Evolutionary conservation across 2,329 filamentous ascomycete genomes (phyloP).

Genomic region (Monosporascus sp.): DNA sequence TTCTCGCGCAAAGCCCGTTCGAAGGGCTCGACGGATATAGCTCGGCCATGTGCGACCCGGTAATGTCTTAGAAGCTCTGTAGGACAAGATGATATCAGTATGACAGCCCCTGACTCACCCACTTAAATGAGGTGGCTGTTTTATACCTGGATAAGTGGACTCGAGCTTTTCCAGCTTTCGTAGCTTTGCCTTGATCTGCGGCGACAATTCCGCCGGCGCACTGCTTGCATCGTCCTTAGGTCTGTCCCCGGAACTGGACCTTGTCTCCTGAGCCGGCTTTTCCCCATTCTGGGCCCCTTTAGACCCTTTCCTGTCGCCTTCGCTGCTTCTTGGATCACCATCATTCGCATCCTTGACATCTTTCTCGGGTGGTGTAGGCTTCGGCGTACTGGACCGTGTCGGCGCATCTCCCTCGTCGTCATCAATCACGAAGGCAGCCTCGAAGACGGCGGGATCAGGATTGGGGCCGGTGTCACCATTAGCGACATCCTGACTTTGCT

Average conservation of each 20-base stretch:
- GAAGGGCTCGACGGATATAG: constrained; percentile 85
- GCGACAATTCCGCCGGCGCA: constrained; percentile 53
- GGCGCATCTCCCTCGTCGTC: constrained; percentile 76
- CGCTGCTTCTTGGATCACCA: constrained; percentile 1
- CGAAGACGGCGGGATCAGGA: constrained; percentile 83
- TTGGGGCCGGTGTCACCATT: constrained; percentile 41
- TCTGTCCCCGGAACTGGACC: constrained; percentile 15
- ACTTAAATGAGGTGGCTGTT: not conserved
- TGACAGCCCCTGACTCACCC: not conserved
- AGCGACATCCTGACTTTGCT: constrained; percentile 31
- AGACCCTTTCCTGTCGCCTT: constrained; percentile 11
- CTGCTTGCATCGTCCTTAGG: constrained; percentile 12
- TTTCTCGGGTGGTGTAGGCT: constrained; percentile 32
- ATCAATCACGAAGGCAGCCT: constrained; percentile 79
- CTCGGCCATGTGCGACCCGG: constrained; percentile 80
- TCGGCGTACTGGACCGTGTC: constrained; percentile 57
- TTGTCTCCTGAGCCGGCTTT: constrained; percentile 3
- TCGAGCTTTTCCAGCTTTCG: constrained; percentile 89
- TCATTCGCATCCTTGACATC: constrained; percentile 17
- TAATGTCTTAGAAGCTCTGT: constrained; percentile 86
- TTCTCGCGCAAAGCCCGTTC: constrained; percentile 87
- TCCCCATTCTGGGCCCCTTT: constrained; percentile 5
- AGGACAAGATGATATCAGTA: constrained; percentile 3
- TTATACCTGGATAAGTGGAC: constrained; percentile 72
- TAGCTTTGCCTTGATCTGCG: constrained; percentile 70